Evolutionary conservation across 108 stramenopile genomes (phyloP).

Genomic region (Skeletonema menzelii): DNA sequence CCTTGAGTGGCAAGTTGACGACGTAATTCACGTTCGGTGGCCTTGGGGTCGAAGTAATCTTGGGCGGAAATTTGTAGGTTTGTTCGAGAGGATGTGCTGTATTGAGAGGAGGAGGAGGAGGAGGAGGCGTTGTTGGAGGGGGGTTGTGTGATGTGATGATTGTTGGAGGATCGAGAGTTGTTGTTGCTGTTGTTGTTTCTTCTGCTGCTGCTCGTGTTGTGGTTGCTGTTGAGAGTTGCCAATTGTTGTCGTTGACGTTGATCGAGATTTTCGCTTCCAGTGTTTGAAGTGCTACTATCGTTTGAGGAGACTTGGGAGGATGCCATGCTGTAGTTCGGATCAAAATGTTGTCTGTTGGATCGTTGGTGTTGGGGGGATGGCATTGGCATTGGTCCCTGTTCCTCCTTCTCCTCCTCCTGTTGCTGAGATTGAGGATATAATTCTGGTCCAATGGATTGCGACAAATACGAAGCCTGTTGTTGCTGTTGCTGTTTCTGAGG

Average conservation of each 20-base stretch:
- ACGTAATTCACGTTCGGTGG: not conserved
- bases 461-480: not conserved
- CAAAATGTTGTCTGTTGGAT: not conserved
- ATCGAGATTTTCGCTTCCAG: not conserved
- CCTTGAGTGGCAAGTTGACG: not conserved
- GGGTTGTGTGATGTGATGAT: no score
- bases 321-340: not conserved
- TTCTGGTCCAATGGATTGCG: not conserved
- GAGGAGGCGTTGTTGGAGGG: not conserved
- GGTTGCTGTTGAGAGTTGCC: not conserved
- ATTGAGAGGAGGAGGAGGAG: not conserved
- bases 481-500: not conserved
- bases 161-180: no score
- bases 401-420: no score
- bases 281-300: not conserved
- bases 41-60: not conserved
- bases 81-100: not conserved
- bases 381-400: not conserved
- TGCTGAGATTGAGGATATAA: not conserved
- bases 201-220: not conserved
- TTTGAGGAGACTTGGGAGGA: not conserved
- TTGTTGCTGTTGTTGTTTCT: no score
- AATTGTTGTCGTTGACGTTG: not conserved
- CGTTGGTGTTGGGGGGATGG: not conserved
- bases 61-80: not conserved